Conservation (phyloP, 2,329 filamentous ascomycete genomes). For the Verticillium isaacii region DNA sequence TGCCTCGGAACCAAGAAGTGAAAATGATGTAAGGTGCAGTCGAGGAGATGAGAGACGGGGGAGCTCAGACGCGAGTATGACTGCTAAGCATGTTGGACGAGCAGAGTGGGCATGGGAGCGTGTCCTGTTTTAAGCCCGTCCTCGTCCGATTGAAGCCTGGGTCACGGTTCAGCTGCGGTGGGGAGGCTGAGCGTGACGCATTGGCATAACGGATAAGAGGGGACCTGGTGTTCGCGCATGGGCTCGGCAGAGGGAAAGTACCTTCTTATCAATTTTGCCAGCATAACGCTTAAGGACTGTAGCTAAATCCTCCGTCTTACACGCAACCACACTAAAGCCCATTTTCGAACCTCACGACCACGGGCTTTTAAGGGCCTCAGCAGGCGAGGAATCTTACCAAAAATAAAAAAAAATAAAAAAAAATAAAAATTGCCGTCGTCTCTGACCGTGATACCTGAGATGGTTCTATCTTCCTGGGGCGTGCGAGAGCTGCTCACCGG, state of each 20-base stretch:
- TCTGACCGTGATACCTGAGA: no score
- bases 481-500: no score
- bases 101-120: background rate
- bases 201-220: conserved; percentile 8
- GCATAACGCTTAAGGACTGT: background rate
- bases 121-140: background rate
- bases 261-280: background rate
- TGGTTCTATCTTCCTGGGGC: no score
- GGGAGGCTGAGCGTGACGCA: background rate
- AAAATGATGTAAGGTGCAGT: background rate
- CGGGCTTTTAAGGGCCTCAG: no score
- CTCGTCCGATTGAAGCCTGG: no score
- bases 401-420: no score
- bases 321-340: background rate
- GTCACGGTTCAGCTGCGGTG: background rate
- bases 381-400: no score
- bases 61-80: background rate
- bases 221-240: background rate
- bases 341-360: background rate
- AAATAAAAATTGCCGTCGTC: no score
- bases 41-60: background rate
- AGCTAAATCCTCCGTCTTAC: background rate
- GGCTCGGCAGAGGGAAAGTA: background rate
- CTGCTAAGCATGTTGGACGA: background rate
- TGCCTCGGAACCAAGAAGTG: no score